Percentiles rank a stretch among this genome's conserved stretches.
Conservation (phyloP, 352 stramenopile species). For the Peronospora destructor region DNA sequence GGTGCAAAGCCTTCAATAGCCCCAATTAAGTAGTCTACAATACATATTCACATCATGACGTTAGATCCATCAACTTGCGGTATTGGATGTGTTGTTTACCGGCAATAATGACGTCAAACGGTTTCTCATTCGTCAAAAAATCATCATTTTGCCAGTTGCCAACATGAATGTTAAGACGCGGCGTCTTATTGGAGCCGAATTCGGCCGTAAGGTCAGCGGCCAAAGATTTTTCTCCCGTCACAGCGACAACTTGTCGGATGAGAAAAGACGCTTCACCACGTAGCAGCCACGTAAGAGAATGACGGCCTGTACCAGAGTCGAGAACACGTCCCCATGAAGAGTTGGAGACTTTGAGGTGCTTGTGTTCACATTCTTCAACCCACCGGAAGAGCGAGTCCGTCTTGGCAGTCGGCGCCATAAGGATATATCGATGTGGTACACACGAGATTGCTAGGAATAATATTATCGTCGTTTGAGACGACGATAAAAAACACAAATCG, state of each 20-base stretch:
- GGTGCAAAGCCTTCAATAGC: conserved; percentile 89
- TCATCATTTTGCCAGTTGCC: conserved; percentile 67
- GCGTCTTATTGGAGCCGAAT: conserved; percentile 29
- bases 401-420: conserved; percentile 27
- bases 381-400: conserved; percentile 69
- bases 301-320: conserved; percentile 85
- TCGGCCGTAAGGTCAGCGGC: conserved; percentile 36
- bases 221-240: conserved; percentile 63
- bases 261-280: conserved; percentile 17
- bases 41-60: not conserved
- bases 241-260: conserved; percentile 46
- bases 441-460: too few species aligned
- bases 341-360: conserved; percentile 9
- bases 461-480: too few species aligned
- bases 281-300: conserved; percentile 86
- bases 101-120: conserved; percentile 77
- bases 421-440: not conserved
- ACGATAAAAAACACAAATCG: too few species aligned
- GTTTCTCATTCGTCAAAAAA: conserved; percentile 52
- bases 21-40: conserved; percentile 86
- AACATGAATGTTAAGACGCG: conserved; percentile 38
- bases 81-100: conserved; percentile 15
- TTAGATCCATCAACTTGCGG: not conserved
- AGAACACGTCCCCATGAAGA: conserved; percentile 66
- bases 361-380: conserved; percentile 56